Conservation (phyloP, 2,329 filamentous ascomycete genomes). For the Pseudopithomyces maydicus region DNA sequence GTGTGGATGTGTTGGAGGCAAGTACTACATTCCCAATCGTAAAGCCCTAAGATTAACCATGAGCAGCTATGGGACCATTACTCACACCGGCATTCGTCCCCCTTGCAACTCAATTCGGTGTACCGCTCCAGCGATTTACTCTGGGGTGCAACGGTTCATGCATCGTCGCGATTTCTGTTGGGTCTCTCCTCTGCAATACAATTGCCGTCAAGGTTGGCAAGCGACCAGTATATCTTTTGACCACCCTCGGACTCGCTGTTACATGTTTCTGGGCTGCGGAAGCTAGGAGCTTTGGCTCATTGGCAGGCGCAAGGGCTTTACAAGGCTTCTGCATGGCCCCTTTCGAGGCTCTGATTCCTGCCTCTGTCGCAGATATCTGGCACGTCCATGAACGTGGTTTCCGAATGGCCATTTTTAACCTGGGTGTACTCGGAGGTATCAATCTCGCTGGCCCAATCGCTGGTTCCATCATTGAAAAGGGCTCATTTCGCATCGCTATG, state of each 20-base stretch:
- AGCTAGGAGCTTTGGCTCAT: slow-evolving; percentile 23
- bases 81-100: slow-evolving; percentile 30
- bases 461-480: slow-evolving; percentile 27
- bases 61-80: slow-evolving; percentile 26
- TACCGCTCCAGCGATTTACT: slow-evolving; percentile 24
- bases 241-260: slow-evolving; percentile 24
- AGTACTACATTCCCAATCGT: neutral
- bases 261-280: slow-evolving; percentile 31
- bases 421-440: slow-evolving; percentile 30
- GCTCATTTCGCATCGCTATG: slow-evolving; percentile 24
- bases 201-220: slow-evolving; percentile 29
- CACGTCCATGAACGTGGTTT: slow-evolving; percentile 31
- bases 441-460: slow-evolving; percentile 29
- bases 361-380: slow-evolving; percentile 29
- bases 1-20: slow-evolving; percentile 30
- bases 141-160: slow-evolving; percentile 26
- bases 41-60: neutral
- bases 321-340: slow-evolving; percentile 32
- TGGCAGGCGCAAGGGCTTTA: slow-evolving; percentile 23
- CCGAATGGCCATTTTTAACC: slow-evolving; percentile 30
- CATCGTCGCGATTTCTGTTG: slow-evolving; percentile 24
- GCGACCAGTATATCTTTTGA: slow-evolving; percentile 25
- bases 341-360: slow-evolving; percentile 31
- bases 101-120: slow-evolving; percentile 21
- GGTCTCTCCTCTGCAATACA: slow-evolving; percentile 27